These are phyloP conservation scores for Thelephora aurantiotincta DNA, from an alignment of 768 basidiomycete genomes.

Conservation along the genomic window DNA sequence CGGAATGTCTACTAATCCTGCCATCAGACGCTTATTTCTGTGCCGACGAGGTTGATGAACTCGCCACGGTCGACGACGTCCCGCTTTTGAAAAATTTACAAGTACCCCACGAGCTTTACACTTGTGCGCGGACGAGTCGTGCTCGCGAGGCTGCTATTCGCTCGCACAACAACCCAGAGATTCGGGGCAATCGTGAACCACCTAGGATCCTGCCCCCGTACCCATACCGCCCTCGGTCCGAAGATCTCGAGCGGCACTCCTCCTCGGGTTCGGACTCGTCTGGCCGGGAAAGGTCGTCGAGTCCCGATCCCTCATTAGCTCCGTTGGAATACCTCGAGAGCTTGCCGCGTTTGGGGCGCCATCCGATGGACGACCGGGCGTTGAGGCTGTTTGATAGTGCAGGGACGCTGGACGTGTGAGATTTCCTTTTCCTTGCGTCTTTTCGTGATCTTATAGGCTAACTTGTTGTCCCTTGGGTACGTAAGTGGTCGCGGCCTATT, in stretches of 20 bases:
- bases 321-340: slow-evolving; percentile 52
- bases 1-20: background rate
- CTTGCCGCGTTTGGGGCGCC: slow-evolving; percentile 45
- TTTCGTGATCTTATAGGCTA: too few species aligned
- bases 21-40: slow-evolving; percentile 64
- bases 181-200: background rate
- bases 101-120: slow-evolving; percentile 49
- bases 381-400: slow-evolving; percentile 25
- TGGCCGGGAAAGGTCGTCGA: background rate
- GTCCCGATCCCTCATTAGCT: slow-evolving; percentile 23
- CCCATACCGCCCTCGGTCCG: background rate
- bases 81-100: slow-evolving; percentile 35
- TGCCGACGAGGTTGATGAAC: slow-evolving; percentile 39
- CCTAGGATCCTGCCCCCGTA: background rate
- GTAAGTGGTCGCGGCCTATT: too few species aligned
- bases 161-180: background rate
- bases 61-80: slow-evolving; percentile 46
- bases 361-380: slow-evolving; percentile 58
- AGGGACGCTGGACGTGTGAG: too few species aligned
- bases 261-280: background rate
- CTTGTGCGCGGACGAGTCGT: slow-evolving; percentile 37
- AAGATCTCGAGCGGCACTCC: background rate
- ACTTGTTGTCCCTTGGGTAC: too few species aligned
- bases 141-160: slow-evolving; percentile 10
- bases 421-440: too few species aligned